Evolutionary conservation across 2,329 filamentous ascomycete species (phyloP), one percentile per base, ranked within the genome.

Genomic region (Lasiodiplodia hormozganensis): DNA sequence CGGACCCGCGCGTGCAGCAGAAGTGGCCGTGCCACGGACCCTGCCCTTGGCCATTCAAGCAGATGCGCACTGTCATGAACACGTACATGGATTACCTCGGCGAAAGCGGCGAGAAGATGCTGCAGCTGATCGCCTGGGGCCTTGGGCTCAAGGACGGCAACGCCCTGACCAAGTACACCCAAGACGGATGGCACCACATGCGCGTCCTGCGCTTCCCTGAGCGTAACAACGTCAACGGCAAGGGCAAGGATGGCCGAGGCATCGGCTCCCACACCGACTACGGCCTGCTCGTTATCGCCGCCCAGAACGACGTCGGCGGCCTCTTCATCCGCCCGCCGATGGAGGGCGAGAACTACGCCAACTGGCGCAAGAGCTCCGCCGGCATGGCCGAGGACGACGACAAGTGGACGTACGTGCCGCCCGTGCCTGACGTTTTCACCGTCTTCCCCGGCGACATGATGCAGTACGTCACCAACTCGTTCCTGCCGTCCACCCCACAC

Each of bases 211-310:
- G 84, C 34, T 82, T 81, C 68, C 80, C 80, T 3, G 70, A 76
- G 40, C 71, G 71, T 2, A 74, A 76, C 65, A 74, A 74, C 11
- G 80, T 79, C 12, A 86, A 85, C 51, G 84, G 83, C 18, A 85
- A 85, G 67, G 84, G 84, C 1, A 84, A 84, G 68, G 75, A 76
- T 1, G 84, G 83, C 3, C 83, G 84, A 10, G 84, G 84, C 3
- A 86, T 86, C 47, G 84, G 84, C 14, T 84, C 83, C 2, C 84
- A 86, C 62, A 86, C 84, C 7, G 84, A 86, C 69, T 86, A 85
- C 62, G 84, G 84, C 0, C 74, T 86, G n/a, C 76, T 86, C 8
- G 84, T 86, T 40, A 83, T 86, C 65, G 82, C 83, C 3, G 80
- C 82, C 0, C 83, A 85, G 69, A 83, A 86, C 68, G 79, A 84